Percentiles rank a stretch among this genome's conserved stretches.
Conservation (phyloP, 1,284 basidiomycete species). For the Leccinum pachyderme region DNA sequence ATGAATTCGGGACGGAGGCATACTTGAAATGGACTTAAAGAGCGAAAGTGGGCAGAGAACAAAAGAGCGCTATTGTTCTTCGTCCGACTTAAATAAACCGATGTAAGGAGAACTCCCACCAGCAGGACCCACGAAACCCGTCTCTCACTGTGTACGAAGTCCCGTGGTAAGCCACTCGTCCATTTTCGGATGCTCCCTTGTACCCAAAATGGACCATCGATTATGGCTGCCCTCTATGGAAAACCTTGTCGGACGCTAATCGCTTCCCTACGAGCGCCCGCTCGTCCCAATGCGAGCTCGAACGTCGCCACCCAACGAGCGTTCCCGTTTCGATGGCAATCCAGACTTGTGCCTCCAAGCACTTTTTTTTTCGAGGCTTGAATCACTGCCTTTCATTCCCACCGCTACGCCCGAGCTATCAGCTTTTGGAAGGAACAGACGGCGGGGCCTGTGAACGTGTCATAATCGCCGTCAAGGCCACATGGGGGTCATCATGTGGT, state of each 20-base stretch:
- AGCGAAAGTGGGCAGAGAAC: background rate
- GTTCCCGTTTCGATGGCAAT: background rate
- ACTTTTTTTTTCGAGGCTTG: background rate
- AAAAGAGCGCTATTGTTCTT: background rate
- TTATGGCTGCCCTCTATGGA: constrained; percentile 15
- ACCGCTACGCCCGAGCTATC: background rate
- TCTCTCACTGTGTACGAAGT: too few species aligned
- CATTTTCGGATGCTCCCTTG: constrained; percentile 18
- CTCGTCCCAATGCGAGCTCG: background rate
- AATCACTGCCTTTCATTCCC: background rate
- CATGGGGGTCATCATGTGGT: background rate
- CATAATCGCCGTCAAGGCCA: background rate
- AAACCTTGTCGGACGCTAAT: constrained; percentile 6
- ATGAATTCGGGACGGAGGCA: constrained; percentile 22
- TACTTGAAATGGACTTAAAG: background rate
- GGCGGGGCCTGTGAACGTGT: background rate
- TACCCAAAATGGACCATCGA: constrained; percentile 10
- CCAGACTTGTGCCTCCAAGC: background rate
- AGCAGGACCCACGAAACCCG: background rate
- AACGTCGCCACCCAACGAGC: background rate
- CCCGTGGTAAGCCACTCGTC: background rate
- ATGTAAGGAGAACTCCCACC: background rate
- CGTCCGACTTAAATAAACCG: background rate
- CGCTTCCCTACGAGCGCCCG: background rate
- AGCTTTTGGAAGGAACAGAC: background rate